Base-by-base conservation (phyloP, 495 filamentous ascomycete species). In the Neurospora hispaniola region DNA sequence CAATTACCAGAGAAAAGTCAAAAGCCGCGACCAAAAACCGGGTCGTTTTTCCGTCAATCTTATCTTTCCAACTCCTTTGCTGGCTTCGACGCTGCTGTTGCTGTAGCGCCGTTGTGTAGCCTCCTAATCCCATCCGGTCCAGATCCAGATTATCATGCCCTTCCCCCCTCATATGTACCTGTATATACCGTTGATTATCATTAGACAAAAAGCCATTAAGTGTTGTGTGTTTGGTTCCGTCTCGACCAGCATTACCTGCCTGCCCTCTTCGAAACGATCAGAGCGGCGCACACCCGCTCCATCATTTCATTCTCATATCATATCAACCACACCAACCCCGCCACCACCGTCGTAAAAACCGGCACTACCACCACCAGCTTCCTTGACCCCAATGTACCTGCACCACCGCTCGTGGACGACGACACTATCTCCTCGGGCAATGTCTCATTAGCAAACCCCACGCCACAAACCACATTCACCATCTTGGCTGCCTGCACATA, bases 381-480 rank as follows among this genome's bases (percentile, higher is more conserved):
- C n/a, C 1, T 23, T 48, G 23, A 41, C 14, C 38, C 6, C 66
- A 31, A 14, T 38, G 35, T 10, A 12, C 43, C 16, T 23, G 20
- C 35, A 38, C 66, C 4, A 4, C 48, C 5, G 48, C 66, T 73
- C 38, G 35, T 38, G 5, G 35, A 38, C 35, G 71, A 40, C 3
- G 20, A 54, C 46, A 31, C 11, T 0, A 80, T 68, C 40, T 80
- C 80, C 1, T 81, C 85, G 2, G 87, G 87, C 40, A 93, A 79
- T 38, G 86, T 87, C 18, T 85, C 82, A 73, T 88, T 89, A 40
- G 88, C 89, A 74, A 91, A 94, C 3, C 75, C 77, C 0, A 84
- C 82, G 0, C 91, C 91, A 78, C 92, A 94, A 12, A 86, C 81
- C 12, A 84, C 71, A 78, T 95, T 90, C 48, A 96, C 84, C 66